phyloP scores from a whole-genome alignment of 1,284 basidiomycete species.

The Papiliotrema flavescens region DNA sequence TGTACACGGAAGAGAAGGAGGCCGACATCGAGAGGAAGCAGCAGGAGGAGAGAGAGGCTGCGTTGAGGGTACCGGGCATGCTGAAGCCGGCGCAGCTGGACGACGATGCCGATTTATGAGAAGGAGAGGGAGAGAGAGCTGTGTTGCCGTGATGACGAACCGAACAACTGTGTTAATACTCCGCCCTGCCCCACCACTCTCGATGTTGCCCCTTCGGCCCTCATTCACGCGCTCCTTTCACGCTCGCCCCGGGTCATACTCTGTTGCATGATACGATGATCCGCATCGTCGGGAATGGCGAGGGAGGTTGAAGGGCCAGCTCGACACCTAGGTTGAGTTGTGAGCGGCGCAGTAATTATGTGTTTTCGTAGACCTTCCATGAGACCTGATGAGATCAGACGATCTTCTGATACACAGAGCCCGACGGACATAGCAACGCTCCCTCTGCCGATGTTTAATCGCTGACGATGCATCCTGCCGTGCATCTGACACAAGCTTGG shows the following conservation, averaged over 20 bases:
- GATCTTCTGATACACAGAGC: too few relatives aligned
- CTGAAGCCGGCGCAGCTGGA: conserved; percentile 86
- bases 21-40: conserved; percentile 66
- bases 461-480: too few relatives aligned
- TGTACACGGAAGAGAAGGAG: conserved; percentile 95
- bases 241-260: too few relatives aligned
- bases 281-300: too few relatives aligned
- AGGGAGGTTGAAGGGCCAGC: too few relatives aligned
- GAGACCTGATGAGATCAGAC: not conserved
- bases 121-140: not conserved
- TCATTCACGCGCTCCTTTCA: too few relatives aligned
- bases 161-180: not conserved
- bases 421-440: too few relatives aligned
- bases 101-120: conserved; percentile 62
- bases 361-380: not conserved
- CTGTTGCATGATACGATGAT: too few relatives aligned
- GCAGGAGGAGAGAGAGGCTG: conserved; percentile 78
- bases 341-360: not conserved
- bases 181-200: not conserved
- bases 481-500: too few relatives aligned
- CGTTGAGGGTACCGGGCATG: conserved; percentile 96
- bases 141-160: not conserved
- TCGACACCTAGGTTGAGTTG: too few relatives aligned
- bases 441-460: too few relatives aligned
- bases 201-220: not conserved